Percentiles rank a stretch among this genome's conserved stretches.
Evolutionary conservation across 495 filamentous ascomycete species (phyloP).

Genomic region (Aspergillus leporis): DNA sequence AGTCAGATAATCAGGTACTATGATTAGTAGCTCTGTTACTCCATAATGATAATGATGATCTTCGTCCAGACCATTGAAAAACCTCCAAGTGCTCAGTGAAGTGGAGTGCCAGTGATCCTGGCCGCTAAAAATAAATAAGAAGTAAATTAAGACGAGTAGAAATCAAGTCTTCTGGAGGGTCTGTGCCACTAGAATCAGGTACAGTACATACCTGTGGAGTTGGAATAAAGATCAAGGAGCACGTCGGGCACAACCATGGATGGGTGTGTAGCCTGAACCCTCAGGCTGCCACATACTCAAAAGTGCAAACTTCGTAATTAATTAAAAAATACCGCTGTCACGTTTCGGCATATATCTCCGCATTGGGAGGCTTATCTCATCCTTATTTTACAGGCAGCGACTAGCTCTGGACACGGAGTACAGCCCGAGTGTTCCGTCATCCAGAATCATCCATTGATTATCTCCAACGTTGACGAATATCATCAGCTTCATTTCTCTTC

Average conservation of each 20-base stretch:
- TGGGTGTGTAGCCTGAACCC: neutral
- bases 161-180: neutral
- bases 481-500: neutral
- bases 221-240: neutral
- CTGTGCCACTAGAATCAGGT: neutral
- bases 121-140: neutral
- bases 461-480: neutral
- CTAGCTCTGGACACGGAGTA: neutral
- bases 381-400: neutral
- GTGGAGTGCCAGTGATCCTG: neutral
- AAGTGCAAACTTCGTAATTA: neutral
- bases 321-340: neutral
- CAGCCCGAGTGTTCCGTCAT: neutral
- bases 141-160: neutral
- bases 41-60: conserved; percentile 1
- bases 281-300: neutral
- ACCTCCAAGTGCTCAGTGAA: neutral
- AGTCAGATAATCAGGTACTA: neutral
- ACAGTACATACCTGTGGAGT: neutral
- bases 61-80: conserved; percentile 1
- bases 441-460: neutral
- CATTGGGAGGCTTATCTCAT: no score
- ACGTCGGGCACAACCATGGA: neutral
- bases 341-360: neutral
- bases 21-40: conserved; percentile 1